phyloP scores from a whole-genome alignment of 1,284 basidiomycete genomes.

The Inonotus hispidus region DNA sequence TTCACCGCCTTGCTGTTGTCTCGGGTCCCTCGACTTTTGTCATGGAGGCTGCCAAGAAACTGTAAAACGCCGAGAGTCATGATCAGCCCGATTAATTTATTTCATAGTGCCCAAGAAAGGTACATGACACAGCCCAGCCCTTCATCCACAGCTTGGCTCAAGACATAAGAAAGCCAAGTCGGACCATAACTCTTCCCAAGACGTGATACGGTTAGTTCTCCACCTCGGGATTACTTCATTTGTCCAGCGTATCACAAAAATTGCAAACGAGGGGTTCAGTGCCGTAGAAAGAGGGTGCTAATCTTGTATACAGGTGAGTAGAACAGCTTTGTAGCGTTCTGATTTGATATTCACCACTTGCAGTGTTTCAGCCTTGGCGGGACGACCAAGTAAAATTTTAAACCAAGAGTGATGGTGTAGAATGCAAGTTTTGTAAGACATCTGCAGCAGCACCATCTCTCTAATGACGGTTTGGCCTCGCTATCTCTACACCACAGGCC shows the following conservation, averaged over 20 bases:
- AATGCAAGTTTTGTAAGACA: not conserved
- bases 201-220: not conserved
- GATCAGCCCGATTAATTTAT: not conserved
- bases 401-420: not conserved
- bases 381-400: not conserved
- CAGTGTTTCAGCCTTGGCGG: not conserved
- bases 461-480: no score
- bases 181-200: not conserved
- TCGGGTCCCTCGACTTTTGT: not conserved
- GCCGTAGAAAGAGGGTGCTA: not conserved
- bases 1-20: not conserved
- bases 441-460: no score
- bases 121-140: not conserved
- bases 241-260: not conserved
- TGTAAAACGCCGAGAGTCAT: not conserved
- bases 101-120: not conserved
- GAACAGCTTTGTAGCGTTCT: not conserved
- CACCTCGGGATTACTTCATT: not conserved
- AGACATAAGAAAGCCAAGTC: not conserved
- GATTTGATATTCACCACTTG: not conserved
- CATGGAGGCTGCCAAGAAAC: not conserved
- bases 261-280: not conserved
- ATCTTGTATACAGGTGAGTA: not conserved
- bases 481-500: not conserved
- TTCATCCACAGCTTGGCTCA: not conserved